Evolutionary conservation across 495 filamentous ascomycete genomes (phyloP).

Genomic region (Terfezia claveryi): DNA sequence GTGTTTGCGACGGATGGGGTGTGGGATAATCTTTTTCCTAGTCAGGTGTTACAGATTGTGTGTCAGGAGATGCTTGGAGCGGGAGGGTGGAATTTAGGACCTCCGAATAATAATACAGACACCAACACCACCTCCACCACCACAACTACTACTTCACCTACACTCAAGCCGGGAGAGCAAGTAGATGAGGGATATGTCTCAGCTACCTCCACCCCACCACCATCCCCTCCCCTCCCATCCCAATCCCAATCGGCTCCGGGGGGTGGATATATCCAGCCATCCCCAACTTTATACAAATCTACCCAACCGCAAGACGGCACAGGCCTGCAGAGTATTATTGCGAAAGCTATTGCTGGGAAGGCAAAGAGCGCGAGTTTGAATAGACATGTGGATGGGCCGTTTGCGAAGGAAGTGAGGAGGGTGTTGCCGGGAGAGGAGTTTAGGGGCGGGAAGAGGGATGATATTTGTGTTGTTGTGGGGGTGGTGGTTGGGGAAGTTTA

Average conservation of each 20-base stretch:
- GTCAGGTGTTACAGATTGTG: slow-evolving; percentile 62
- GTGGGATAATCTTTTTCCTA: slow-evolving; percentile 86
- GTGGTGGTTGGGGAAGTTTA: slow-evolving; percentile 8
- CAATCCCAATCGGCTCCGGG: slow-evolving; percentile 5
- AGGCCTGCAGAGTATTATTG: slow-evolving; percentile 50
- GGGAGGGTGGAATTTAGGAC: slow-evolving; percentile 39
- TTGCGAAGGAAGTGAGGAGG: slow-evolving; percentile 74
- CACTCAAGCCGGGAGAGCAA: too few species aligned
- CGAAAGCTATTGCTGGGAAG: slow-evolving; percentile 49
- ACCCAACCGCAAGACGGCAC: slow-evolving; percentile 5
- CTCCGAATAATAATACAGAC: slow-evolving; percentile 19
- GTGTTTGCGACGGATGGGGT: slow-evolving; percentile 87
- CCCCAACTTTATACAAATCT: slow-evolving; percentile 7
- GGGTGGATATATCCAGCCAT: slow-evolving; percentile 17
- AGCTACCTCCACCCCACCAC: slow-evolving; percentile 2
- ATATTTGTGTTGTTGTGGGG: slow-evolving; percentile 19
- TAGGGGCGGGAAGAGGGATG: slow-evolving; percentile 36
- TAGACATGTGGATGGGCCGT: slow-evolving; percentile 61
- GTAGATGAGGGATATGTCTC: neutral
- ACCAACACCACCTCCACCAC: too few species aligned
- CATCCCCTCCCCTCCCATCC: slow-evolving; percentile 1
- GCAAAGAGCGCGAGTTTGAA: slow-evolving; percentile 71
- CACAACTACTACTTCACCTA: too few species aligned
- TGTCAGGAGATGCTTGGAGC: slow-evolving; percentile 47
- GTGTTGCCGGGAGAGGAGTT: slow-evolving; percentile 73